Conservation (phyloP, 2,329 filamentous ascomycete genomes). For the Ceratocystis cacaofunesta region DNA sequence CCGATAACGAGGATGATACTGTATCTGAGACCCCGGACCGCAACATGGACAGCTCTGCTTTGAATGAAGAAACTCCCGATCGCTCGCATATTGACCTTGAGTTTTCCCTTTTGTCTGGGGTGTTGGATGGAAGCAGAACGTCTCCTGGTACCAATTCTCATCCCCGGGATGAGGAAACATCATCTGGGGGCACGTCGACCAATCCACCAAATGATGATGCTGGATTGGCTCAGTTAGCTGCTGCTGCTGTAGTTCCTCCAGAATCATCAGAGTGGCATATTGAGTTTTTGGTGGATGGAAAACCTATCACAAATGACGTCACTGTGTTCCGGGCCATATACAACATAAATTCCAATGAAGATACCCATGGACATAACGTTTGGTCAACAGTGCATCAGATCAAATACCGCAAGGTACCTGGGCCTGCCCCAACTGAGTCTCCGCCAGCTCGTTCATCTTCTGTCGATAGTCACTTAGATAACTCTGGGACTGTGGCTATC, state of each 20-base stretch:
- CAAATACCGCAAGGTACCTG: conserved; percentile 75
- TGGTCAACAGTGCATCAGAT: conserved; percentile 87
- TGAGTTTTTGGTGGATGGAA: conserved; percentile 77
- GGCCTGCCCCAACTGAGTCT: conserved; percentile 59
- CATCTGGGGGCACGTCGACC: background rate
- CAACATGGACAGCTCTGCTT: background rate
- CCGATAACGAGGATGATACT: conserved; percentile 45
- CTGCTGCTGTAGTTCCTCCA: background rate
- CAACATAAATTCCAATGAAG: conserved; percentile 27
- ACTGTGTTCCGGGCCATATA: conserved; percentile 94
- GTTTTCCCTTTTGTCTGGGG: background rate
- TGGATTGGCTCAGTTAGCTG: background rate
- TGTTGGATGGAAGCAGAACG: background rate
- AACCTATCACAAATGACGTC: conserved; percentile 74
- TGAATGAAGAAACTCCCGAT: background rate
- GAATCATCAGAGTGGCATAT: conserved; percentile 67
- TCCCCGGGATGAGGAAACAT: background rate
- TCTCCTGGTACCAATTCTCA: background rate
- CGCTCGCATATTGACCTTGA: background rate
- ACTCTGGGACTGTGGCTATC: conserved; percentile 39
- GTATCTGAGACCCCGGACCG: background rate
- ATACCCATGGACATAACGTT: conserved; percentile 47
- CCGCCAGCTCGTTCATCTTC: conserved; percentile 27
- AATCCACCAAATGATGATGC: background rate
- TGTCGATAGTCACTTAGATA: background rate